Percentiles rank a stretch among this genome's conserved stretches.
Conservation (phyloP, 2,329 filamentous ascomycete species). For the Trichoderma sp. region DNA sequence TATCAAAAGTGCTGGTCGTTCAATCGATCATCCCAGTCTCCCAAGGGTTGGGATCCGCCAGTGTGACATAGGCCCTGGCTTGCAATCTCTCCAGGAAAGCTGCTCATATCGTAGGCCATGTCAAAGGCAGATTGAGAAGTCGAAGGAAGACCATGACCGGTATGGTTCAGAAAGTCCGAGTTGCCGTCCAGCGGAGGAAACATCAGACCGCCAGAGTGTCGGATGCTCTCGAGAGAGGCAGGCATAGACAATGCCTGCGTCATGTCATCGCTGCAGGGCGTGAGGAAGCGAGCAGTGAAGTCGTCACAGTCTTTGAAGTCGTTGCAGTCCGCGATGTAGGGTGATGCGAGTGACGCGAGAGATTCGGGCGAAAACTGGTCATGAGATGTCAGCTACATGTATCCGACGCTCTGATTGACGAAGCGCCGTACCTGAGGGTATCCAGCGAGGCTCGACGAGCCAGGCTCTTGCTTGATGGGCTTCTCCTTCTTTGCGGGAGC, state of each 20-base stretch:
- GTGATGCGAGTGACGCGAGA: conserved; percentile 37
- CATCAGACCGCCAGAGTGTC: conserved; percentile 19
- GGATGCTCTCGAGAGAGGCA: conserved; percentile 37
- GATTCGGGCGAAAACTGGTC: conserved; percentile 45
- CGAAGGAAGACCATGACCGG: conserved; percentile 36
- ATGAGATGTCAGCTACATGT: conserved; percentile 32
- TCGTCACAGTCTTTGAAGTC: conserved; percentile 44
- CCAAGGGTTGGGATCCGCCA: conserved; percentile 34
- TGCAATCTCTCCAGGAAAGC: conserved; percentile 38
- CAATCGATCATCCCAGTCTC: conserved; percentile 38
- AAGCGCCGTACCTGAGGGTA: conserved; percentile 1
- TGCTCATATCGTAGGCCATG: conserved; percentile 46
- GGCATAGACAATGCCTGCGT: conserved; percentile 35
- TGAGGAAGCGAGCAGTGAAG: conserved; percentile 50
- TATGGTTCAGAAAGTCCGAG: conserved; percentile 37
- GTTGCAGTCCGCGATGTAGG: conserved; percentile 43
- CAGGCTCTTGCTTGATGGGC: conserved; percentile 47
- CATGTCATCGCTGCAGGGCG: conserved; percentile 58
- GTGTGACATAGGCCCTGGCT: conserved; percentile 36
- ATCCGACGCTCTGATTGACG: not conserved
- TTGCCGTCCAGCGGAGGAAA: conserved; percentile 32
- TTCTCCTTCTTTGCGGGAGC: conserved; percentile 41
- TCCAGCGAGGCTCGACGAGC: conserved; percentile 27
- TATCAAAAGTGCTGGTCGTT: conserved; percentile 12
- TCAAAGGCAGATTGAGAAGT: conserved; percentile 43